Percentiles rank a stretch among this genome's conserved stretches.
phyloP scores from a whole-genome alignment of 495 filamentous ascomycete genomes.

The Aspergillus diversus region DNA sequence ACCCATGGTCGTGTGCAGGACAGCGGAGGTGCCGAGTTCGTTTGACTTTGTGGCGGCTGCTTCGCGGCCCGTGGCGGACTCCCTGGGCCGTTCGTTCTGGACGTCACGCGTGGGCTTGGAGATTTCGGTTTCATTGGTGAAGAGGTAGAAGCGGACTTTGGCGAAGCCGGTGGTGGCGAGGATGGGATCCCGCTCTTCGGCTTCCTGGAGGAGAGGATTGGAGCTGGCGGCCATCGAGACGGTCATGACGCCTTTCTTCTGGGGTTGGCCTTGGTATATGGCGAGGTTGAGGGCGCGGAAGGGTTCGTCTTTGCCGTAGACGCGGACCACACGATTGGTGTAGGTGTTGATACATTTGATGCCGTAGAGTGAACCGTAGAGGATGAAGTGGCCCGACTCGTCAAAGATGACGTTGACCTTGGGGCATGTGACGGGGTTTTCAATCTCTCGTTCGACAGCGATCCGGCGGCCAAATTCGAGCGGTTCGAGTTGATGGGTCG shows the following conservation, averaged over 20 bases:
- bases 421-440: conserved; percentile 65
- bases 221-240: conserved; percentile 96
- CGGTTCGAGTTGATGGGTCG: conserved; percentile 75
- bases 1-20: conserved; percentile 90
- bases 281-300: conserved; percentile 80
- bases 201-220: conserved; percentile 92
- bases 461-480: conserved; percentile 91
- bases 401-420: conserved; percentile 90
- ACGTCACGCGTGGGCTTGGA: conserved; percentile 86
- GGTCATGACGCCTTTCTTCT: conserved; percentile 87
- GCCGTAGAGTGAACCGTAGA: conserved; percentile 90
- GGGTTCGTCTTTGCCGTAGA: conserved; percentile 86
- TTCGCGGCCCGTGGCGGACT: conserved; percentile 38
- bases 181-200: conserved; percentile 89
- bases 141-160: conserved; percentile 97
- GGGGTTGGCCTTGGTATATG: conserved; percentile 94
- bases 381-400: conserved; percentile 91
- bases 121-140: conserved; percentile 85
- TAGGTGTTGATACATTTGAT: conserved; percentile 93
- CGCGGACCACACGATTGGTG: conserved; percentile 85
- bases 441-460: conserved; percentile 85
- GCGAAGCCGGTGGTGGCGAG: conserved; percentile 80
- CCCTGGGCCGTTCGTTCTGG: conserved; percentile 88
- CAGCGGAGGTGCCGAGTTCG: conserved; percentile 76
- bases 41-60: conserved; percentile 58